Percentiles rank a stretch among this genome's conserved stretches.
Conservation (phyloP, 169 alveolate genomes). For the Nephromyces sp. region DNA sequence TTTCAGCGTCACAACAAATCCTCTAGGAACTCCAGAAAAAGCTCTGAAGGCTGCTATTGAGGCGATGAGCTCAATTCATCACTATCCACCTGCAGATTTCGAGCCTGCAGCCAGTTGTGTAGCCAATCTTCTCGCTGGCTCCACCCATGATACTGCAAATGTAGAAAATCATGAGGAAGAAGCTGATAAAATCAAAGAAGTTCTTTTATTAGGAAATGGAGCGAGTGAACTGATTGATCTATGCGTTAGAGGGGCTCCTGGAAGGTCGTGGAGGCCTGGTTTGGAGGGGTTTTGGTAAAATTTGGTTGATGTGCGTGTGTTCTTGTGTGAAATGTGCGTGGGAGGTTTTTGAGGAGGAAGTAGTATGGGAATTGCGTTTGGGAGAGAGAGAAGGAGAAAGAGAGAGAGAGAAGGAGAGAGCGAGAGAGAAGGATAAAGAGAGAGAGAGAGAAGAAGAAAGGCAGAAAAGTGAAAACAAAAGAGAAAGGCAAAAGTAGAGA, state of each 20-base stretch:
- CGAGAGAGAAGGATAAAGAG: background rate
- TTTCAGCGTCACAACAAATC: conserved; percentile 29
- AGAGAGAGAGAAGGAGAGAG: background rate
- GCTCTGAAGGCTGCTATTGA: conserved; percentile 19
- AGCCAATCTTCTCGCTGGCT: conserved; percentile 7
- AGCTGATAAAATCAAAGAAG: background rate
- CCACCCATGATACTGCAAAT: background rate
- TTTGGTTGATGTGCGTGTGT: background rate
- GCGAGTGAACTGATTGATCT: conserved; percentile 32
- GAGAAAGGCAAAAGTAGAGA: too few relatives aligned
- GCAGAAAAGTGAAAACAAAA: too few relatives aligned
- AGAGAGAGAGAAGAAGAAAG: too few relatives aligned
- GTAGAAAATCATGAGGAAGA: background rate
- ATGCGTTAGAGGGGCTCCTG: background rate
- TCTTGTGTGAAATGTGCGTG: background rate
- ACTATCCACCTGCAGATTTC: conserved; percentile 21
- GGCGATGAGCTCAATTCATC: background rate
- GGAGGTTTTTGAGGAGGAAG: background rate
- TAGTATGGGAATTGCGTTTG: background rate
- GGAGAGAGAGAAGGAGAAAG: too few relatives aligned
- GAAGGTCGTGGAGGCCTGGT: conserved; percentile 28
- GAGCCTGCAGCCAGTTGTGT: conserved; percentile 20
- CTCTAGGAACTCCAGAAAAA: conserved; percentile 16
- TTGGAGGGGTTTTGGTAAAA: background rate
- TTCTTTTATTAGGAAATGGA: conserved; percentile 25